Conservation (phyloP, 1,284 basidiomycete species). For the Microbotryum scabiosae region DNA sequence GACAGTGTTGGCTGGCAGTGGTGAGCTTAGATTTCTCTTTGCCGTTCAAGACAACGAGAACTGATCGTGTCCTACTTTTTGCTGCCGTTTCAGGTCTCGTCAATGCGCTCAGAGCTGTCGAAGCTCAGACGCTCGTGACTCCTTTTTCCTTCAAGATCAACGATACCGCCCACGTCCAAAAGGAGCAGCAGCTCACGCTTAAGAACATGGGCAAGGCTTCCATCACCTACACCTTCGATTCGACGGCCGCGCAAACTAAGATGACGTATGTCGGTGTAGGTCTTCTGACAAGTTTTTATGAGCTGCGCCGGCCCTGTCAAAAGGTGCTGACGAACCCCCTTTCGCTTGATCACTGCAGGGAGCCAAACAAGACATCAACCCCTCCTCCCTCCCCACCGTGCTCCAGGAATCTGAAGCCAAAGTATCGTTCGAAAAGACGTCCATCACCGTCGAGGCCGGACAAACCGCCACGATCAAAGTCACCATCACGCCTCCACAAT, state of each 20-base stretch:
- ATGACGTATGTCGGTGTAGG: not conserved
- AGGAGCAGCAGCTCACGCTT: conserved; percentile 42
- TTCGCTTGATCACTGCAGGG: not conserved
- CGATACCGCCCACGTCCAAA: conserved; percentile 55
- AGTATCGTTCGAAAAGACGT: conserved; percentile 4
- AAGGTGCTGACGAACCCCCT: too few relatives aligned
- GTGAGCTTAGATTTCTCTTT: not conserved
- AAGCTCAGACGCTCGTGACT: conserved; percentile 50
- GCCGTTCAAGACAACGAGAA: too few relatives aligned
- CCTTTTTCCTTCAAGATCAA: conserved; percentile 58
- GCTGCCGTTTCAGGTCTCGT: conserved; percentile 49
- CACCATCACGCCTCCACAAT: conserved; percentile 8
- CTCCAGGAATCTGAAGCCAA: not conserved
- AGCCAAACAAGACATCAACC: conserved; percentile 8
- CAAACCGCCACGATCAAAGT: conserved; percentile 1
- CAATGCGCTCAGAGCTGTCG: conserved; percentile 55
- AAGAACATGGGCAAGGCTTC: conserved; percentile 12
- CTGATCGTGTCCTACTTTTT: not conserved
- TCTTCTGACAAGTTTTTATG: too few relatives aligned
- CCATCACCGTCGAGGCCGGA: conserved; percentile 7
- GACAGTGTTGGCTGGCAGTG: conserved; percentile 51
- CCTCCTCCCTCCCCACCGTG: conserved; percentile 5
- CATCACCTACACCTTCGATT: conserved; percentile 9
- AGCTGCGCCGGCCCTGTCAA: too few relatives aligned
- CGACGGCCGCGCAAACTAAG: conserved; percentile 2